Evolutionary conservation across 345 rosid genomes (phyloP), one percentile per base, ranked within the genome.

Genomic region (Noccaea bulbosa): DNA sequence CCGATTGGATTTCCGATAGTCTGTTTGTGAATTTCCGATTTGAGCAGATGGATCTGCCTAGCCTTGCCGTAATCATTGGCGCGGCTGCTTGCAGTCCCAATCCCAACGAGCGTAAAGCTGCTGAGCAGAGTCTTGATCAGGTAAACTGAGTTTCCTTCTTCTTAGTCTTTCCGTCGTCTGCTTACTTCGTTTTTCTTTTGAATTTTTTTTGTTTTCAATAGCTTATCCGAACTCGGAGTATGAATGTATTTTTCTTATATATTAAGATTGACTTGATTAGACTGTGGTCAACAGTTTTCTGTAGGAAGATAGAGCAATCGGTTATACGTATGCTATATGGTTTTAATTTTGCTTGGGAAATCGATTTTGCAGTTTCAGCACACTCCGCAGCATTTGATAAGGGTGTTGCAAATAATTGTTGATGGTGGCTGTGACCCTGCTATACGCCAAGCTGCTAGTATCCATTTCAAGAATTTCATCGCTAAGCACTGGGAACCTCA

Each of bases 391-490:
- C 99, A 95, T 79, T 82, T 95, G 59, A 84, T 92, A 63, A 85
- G 99, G 81, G 63, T 90, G 60, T 68, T 95, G 78, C 96, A 86
- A 86, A 90, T 95, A 67, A 88, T 92, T 46, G 88, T 95, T 67
- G 99, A 92, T 61, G 83, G 76, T 72, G 84, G 78, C 48, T 88
- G 82, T 10, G 92, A 92, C 54, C 66, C 82, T 81, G 79, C 91
- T 0, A 88, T 95, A 52, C 92, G 99, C 32, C 99, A 95, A 78
- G 89, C 87, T 56, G 99, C 99, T 37, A 88, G 92, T 75, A 95
- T 95, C 66, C 99, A 95, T 79, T 92, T 95, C 83, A 95, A 95
- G 79, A 92, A 95, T 79, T 90, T 92, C 74, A 78, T 92, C 11
- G 96, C 90, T 11, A 95, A 86, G 86, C 81, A 92, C 24, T 95